A percentile compares a stretch with the other conserved stretches of the same genome.
Evolutionary conservation across 2,329 filamentous ascomycete species (phyloP).

Genomic region (Sporothrix globosa): DNA sequence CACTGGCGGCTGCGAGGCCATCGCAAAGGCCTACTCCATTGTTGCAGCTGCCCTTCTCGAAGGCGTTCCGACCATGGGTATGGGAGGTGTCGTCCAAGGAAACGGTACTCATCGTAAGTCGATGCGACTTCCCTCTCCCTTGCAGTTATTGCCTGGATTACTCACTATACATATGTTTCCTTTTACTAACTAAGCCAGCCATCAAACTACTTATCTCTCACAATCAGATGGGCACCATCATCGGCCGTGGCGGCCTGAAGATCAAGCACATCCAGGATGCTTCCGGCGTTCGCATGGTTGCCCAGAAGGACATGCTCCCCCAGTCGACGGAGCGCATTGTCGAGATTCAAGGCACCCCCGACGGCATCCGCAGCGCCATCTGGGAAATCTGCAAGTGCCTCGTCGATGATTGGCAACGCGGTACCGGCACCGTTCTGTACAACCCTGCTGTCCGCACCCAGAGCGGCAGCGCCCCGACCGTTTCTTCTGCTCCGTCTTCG

Average conservation of each 20-base stretch:
- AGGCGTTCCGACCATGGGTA: slow-evolving; percentile 90
- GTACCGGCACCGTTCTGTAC: slow-evolving; percentile 95
- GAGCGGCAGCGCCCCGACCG: slow-evolving; percentile 54
- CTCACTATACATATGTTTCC: not conserved
- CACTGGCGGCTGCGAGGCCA: slow-evolving; percentile 83
- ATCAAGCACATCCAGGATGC: slow-evolving; percentile 99
- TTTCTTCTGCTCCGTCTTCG: slow-evolving; percentile 37
- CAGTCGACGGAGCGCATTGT: slow-evolving; percentile 98
- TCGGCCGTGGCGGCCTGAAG: slow-evolving; percentile 92
- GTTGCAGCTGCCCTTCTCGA: slow-evolving; percentile 91
- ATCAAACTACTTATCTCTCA: slow-evolving; percentile 98
- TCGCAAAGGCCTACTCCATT: slow-evolving; percentile 89
- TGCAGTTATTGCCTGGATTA: not conserved
- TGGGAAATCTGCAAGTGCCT: slow-evolving; percentile 99
- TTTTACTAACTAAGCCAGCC: slow-evolving; percentile 56
- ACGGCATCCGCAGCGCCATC: slow-evolving; percentile 91
- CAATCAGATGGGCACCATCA: slow-evolving; percentile 99
- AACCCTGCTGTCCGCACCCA: slow-evolving; percentile 93
- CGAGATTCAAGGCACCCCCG: slow-evolving; percentile 91
- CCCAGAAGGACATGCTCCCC: slow-evolving; percentile 98
- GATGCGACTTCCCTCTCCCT: not conserved
- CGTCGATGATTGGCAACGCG: slow-evolving; percentile 96
- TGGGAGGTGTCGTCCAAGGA: slow-evolving; percentile 85
- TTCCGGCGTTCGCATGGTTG: slow-evolving; percentile 97
- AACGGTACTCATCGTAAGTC: slow-evolving; percentile 92